A percentile compares a stretch with the other conserved stretches of the same genome.
Conservation (phyloP, 768 basidiomycete genomes). For the Crassisporium funariophilum region DNA sequence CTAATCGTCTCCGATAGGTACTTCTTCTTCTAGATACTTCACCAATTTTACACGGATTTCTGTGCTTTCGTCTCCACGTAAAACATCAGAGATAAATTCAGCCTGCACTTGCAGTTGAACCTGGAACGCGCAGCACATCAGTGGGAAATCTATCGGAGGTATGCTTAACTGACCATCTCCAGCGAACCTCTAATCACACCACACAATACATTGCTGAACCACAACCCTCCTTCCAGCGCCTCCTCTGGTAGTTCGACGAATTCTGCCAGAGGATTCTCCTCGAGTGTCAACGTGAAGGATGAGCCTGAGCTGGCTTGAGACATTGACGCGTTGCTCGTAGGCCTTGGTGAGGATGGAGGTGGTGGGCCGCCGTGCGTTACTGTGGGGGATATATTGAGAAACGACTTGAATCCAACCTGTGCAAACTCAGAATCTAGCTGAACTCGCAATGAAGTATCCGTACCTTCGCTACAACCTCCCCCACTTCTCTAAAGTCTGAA, state of each 20-base stretch:
- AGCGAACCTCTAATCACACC: constrained; percentile 91
- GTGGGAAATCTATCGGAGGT: constrained; percentile 5
- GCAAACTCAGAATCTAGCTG: background rate
- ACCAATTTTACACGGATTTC: constrained; percentile 90
- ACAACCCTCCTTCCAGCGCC: constrained; percentile 87
- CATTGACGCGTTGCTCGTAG: constrained; percentile 39
- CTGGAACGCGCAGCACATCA: constrained; percentile 42
- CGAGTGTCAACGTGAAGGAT: constrained; percentile 82
- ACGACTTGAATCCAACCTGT: constrained; percentile 97
- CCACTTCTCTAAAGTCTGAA: constrained; percentile 90
- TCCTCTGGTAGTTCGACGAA: constrained; percentile 97
- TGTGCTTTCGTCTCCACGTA: constrained; percentile 92
- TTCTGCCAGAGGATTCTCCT: constrained; percentile 96
- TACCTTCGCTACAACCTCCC: constrained; percentile 94
- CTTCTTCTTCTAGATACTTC: constrained; percentile 94
- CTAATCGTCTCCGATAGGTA: constrained; percentile 89
- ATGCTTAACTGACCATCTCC: constrained; percentile 80
- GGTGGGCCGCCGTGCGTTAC: constrained; percentile 70
- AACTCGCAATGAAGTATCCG: background rate
- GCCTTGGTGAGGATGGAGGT: constrained; percentile 50
- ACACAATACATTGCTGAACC: constrained; percentile 96
- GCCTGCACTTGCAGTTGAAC: constrained; percentile 95
- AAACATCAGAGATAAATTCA: constrained; percentile 84
- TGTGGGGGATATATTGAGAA: constrained; percentile 87
- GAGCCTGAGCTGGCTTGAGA: constrained; percentile 51